Evolutionary conservation across 352 stramenopile species (phyloP).

Genomic region (Elongisporangium senticosum): DNA sequence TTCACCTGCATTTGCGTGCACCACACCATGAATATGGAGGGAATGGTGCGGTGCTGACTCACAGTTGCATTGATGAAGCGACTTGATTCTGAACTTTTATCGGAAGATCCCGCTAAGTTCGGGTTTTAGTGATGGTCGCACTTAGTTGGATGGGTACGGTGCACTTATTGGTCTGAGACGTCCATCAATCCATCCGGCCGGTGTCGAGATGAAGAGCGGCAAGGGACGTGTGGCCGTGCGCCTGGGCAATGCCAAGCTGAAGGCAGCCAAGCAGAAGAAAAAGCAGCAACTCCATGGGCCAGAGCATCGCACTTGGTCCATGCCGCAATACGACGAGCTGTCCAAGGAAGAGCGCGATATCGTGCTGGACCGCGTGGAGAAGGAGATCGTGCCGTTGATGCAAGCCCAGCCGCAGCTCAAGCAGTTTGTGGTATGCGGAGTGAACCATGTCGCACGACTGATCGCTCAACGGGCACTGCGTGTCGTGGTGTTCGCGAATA

Average conservation of each 20-base stretch:
- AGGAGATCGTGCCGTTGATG: constrained; percentile 36
- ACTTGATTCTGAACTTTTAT: background rate
- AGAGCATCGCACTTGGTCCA: constrained; percentile 30
- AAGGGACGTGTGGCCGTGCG: background rate
- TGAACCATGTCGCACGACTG: constrained; percentile 51
- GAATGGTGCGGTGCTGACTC: too few relatives aligned
- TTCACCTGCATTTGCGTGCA: background rate
- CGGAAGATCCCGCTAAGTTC: background rate
- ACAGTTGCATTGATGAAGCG: background rate
- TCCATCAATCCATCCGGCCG: background rate
- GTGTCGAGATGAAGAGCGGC: background rate
- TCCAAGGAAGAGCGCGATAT: constrained; percentile 73
- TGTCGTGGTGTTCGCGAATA: constrained; percentile 66
- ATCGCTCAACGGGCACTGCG: constrained; percentile 33
- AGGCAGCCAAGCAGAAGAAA: constrained; percentile 5
- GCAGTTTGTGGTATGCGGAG: constrained; percentile 32
- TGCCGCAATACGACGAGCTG: constrained; percentile 54
- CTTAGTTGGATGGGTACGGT: background rate
- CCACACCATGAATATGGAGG: background rate
- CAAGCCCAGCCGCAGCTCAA: constrained; percentile 6
- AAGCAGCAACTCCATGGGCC: background rate
- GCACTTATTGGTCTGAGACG: too few relatives aligned
- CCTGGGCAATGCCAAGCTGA: background rate
- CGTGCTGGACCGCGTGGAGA: constrained; percentile 63
- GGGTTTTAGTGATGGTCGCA: background rate